These are phyloP conservation scores for Epithele typhae DNA, from an alignment of 768 basidiomycete genomes.

Conservation along the genomic window DNA sequence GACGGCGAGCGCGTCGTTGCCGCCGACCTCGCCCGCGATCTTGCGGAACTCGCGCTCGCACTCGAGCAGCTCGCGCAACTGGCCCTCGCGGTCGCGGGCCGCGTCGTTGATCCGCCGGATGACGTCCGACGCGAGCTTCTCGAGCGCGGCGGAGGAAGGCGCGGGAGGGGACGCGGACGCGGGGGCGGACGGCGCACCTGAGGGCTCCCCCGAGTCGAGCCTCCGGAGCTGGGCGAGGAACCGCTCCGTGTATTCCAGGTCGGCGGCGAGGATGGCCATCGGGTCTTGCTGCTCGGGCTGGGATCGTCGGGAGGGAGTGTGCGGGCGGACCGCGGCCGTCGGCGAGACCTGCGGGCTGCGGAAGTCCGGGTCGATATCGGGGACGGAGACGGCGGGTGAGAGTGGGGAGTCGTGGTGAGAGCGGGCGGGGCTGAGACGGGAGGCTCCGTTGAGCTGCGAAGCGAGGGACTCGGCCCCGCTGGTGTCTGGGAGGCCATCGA, in stretches of 20 bases:
- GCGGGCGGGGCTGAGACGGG: neutral
- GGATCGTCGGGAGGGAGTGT: no score
- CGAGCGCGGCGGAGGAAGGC: conserved; percentile 37
- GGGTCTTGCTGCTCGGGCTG: conserved; percentile 48
- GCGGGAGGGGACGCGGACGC: neutral
- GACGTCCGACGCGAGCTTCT: conserved; percentile 68
- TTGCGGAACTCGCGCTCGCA: conserved; percentile 77
- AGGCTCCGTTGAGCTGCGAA: conserved; percentile 13
- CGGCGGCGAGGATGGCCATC: conserved; percentile 67
- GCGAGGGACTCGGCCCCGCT: conserved; percentile 9
- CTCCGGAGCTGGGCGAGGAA: conserved; percentile 70
- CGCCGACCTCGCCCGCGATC: conserved; percentile 74
- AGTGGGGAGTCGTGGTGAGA: neutral
- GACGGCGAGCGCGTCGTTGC: conserved; percentile 64
- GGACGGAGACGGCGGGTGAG: conserved; percentile 7
- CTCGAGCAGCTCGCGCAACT: conserved; percentile 73
- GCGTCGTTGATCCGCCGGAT: conserved; percentile 76
- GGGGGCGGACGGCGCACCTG: conserved; percentile 4
- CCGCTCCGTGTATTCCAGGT: conserved; percentile 72
- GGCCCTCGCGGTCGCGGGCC: conserved; percentile 71
- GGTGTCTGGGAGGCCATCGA: conserved; percentile 38
- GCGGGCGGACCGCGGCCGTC: conserved; percentile 12
- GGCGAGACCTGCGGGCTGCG: conserved; percentile 32
- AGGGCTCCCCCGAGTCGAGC: conserved; percentile 52
- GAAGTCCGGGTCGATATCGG: conserved; percentile 44